phyloP scores from a whole-genome alignment of 208 protist genomes.

The Wallacemonas collosoma region DNA sequence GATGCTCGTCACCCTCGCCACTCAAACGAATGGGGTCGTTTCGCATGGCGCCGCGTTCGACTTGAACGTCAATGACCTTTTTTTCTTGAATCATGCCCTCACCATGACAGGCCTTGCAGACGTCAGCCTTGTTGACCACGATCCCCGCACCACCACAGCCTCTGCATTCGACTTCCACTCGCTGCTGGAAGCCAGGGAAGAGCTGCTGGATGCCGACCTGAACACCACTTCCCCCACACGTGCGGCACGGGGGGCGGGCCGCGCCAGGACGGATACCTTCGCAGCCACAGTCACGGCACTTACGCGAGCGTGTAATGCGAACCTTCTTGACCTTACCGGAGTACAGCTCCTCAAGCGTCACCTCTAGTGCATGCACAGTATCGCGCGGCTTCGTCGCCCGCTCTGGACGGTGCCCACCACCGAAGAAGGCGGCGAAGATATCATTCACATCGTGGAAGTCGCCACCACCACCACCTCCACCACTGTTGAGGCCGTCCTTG shows the following conservation, averaged over 20 bases:
- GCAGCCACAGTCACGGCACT: conserved; percentile 75
- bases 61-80: conserved; percentile 94
- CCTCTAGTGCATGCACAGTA: conserved; percentile 89
- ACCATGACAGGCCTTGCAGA: conserved; percentile 94
- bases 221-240: conserved; percentile 93
- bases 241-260: conserved; percentile 61
- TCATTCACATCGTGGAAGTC: conserved; percentile 70
- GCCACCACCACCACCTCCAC: conserved; percentile 54
- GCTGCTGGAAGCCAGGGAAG: conserved; percentile 95
- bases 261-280: conserved; percentile 57
- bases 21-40: conserved; percentile 93
- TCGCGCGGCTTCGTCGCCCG: conserved; percentile 93
- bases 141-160: conserved; percentile 91
- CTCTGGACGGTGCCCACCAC: conserved; percentile 52
- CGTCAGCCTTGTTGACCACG: conserved; percentile 72
- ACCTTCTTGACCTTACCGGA: conserved; percentile 94
- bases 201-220: conserved; percentile 88
- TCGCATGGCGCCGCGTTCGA: conserved; percentile 94
- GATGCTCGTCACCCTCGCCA: conserved; percentile 95
- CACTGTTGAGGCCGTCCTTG: conserved; percentile 95
- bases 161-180: conserved; percentile 88
- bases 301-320: conserved; percentile 72
- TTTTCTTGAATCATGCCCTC: conserved; percentile 89
- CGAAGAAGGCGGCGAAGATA: conserved; percentile 91
- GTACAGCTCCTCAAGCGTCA: conserved; percentile 97